Conservation (phyloP, 768 basidiomycete genomes). For the Amanita pallidorosea region DNA sequence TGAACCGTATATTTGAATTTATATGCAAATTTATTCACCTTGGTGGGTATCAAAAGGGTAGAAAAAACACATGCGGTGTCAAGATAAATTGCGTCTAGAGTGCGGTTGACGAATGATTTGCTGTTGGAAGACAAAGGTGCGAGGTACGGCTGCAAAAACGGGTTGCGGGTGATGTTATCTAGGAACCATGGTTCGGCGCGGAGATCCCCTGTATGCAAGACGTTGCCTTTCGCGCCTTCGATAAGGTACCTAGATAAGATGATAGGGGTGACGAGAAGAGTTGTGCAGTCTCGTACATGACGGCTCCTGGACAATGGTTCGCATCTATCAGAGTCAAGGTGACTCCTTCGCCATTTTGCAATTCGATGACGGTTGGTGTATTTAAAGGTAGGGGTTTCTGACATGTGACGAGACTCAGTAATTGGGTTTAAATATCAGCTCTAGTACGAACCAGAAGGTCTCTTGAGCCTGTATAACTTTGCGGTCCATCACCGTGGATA, state of each 20-base stretch:
- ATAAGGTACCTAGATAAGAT: slow-evolving; percentile 61
- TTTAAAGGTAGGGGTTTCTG: slow-evolving; percentile 54
- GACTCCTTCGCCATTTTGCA: slow-evolving; percentile 48
- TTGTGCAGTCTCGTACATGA: slow-evolving; percentile 50
- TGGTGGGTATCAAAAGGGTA: slow-evolving; percentile 41
- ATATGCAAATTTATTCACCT: slow-evolving; percentile 26
- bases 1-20: background rate
- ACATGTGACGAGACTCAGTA: background rate
- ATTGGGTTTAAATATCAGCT: background rate
- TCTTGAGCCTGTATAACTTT: slow-evolving; percentile 40
- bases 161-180: slow-evolving; percentile 54
- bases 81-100: slow-evolving; percentile 70
- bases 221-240: slow-evolving; percentile 53
- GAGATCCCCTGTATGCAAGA: slow-evolving; percentile 92
- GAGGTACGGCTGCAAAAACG: slow-evolving; percentile 64
- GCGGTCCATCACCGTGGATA: slow-evolving; percentile 32
- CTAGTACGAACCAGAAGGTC: slow-evolving; percentile 52
- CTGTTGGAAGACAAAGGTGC: slow-evolving; percentile 15
- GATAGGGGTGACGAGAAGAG: background rate
- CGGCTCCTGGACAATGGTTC: slow-evolving; percentile 91
- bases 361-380: slow-evolving; percentile 48
- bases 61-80: slow-evolving; percentile 68
- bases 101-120: slow-evolving; percentile 20
- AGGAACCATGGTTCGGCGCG: slow-evolving; percentile 81
- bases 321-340: slow-evolving; percentile 79